phyloP scores from a whole-genome alignment of 2,329 filamentous ascomycete species.

The Fusarium austroafricanum region DNA sequence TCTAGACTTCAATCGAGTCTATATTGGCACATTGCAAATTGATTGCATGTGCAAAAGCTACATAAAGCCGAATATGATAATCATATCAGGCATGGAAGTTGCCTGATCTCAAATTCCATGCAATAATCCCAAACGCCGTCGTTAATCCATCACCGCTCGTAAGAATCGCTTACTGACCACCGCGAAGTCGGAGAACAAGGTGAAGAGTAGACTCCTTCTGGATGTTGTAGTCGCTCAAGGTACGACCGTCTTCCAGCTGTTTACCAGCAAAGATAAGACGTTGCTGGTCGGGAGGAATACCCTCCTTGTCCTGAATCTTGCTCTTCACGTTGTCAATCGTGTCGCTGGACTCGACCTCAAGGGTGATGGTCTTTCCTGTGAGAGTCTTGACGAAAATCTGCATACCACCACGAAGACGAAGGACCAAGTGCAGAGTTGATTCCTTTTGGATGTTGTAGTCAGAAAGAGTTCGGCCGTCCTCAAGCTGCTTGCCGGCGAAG shows the following conservation, averaged over 20 bases:
- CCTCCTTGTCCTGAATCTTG: slow-evolving; percentile 99
- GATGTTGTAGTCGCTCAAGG: slow-evolving; percentile 93
- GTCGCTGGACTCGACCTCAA: slow-evolving; percentile 89
- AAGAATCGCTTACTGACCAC: slow-evolving; percentile 64
- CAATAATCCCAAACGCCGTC: slow-evolving; percentile 57
- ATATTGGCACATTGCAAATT: slow-evolving; percentile 34
- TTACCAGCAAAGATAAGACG: slow-evolving; percentile 96
- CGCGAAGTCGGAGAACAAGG: slow-evolving; percentile 89
- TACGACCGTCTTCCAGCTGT: slow-evolving; percentile 94
- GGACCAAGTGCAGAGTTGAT: slow-evolving; percentile 82
- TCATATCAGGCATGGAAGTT: slow-evolving; percentile 30
- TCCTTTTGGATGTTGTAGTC: slow-evolving; percentile 99
- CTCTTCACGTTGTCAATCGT: slow-evolving; percentile 97
- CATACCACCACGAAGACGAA: slow-evolving; percentile 86
- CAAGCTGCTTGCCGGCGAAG: slow-evolving; percentile 92
- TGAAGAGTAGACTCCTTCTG: slow-evolving; percentile 93
- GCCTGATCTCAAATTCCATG: slow-evolving; percentile 35
- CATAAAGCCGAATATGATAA: slow-evolving; percentile 33
- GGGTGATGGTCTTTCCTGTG: slow-evolving; percentile 94
- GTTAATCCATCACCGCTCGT: slow-evolving; percentile 60
- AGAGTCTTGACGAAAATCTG: slow-evolving; percentile 83
- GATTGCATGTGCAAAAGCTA: slow-evolving; percentile 31
- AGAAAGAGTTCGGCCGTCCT: slow-evolving; percentile 88
- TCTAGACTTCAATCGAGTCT: slow-evolving; percentile 40
- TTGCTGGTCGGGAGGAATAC: slow-evolving; percentile 95